A percentile compares a stretch with the other conserved stretches of the same genome.
These are phyloP conservation scores for Ascochyta koolunga DNA, from an alignment of 2,329 filamentous ascomycete species.

Conservation along the genomic window DNA sequence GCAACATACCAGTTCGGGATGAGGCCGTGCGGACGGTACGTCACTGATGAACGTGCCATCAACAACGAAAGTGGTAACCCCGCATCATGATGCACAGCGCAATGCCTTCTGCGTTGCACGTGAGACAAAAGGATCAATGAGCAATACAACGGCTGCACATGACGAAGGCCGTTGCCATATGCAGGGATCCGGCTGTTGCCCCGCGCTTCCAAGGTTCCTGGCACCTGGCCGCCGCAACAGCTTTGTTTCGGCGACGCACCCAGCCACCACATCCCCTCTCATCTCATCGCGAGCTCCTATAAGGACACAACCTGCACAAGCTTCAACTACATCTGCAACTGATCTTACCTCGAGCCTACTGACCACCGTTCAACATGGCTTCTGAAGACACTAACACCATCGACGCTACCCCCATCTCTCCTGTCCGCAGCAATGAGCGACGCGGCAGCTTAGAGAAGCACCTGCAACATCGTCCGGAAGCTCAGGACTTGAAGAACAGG, in stretches of 20 bases:
- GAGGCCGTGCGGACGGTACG: slow-evolving; percentile 4
- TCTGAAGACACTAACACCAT: slow-evolving; percentile 33
- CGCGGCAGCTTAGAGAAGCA: slow-evolving; percentile 60
- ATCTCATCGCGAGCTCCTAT: slow-evolving; percentile 17
- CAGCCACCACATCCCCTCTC: slow-evolving; percentile 17
- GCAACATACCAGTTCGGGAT: not conserved
- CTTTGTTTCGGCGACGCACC: slow-evolving; percentile 21
- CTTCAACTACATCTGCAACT: slow-evolving; percentile 8
- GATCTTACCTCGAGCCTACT: slow-evolving; percentile 10
- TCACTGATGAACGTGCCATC: slow-evolving; percentile 5
- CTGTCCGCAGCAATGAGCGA: slow-evolving; percentile 61
- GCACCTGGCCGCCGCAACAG: slow-evolving; percentile 18
- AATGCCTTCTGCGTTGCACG: slow-evolving; percentile 22
- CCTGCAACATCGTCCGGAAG: slow-evolving; percentile 56
- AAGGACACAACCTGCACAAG: slow-evolving; percentile 15
- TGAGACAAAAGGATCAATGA: slow-evolving; percentile 21
- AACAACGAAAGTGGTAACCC: slow-evolving; percentile 3
- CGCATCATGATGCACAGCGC: slow-evolving; percentile 8
- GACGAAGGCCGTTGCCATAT: slow-evolving; percentile 20
- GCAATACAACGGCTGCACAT: slow-evolving; percentile 22
- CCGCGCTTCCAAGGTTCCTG: slow-evolving; percentile 26
- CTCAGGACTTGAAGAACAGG: slow-evolving; percentile 69
- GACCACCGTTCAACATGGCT: slow-evolving; percentile 32
- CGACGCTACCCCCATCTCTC: slow-evolving; percentile 51
- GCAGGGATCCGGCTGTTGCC: slow-evolving; percentile 29